These are phyloP conservation scores for Alternaria dauci DNA, from an alignment of 2,329 filamentous ascomycete genomes.

Conservation along the genomic window DNA sequence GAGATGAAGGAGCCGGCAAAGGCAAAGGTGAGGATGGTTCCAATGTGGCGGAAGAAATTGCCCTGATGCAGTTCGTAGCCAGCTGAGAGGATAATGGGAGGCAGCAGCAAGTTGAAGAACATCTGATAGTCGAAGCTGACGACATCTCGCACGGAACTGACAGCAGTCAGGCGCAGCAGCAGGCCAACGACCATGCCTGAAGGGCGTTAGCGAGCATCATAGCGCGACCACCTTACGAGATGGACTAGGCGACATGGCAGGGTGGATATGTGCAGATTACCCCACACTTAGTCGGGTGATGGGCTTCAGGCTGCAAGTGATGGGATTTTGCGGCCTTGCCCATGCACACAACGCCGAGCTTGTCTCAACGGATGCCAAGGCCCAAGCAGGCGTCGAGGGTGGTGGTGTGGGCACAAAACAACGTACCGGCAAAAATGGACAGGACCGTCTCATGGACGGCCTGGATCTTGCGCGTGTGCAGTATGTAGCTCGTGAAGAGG, in stretches of 20 bases:
- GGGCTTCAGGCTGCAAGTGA: constrained; percentile 13
- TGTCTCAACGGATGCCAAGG: constrained; percentile 15
- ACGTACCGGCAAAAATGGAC: constrained; percentile 90
- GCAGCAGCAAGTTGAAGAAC: constrained; percentile 99
- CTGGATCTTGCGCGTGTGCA: constrained; percentile 96
- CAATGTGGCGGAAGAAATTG: constrained; percentile 99
- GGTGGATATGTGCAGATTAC: constrained; percentile 21
- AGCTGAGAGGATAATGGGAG: constrained; percentile 95
- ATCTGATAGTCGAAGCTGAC: constrained; percentile 99
- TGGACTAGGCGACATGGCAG: constrained; percentile 20
- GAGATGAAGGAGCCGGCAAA: constrained; percentile 98
- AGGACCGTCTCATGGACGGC: constrained; percentile 98
- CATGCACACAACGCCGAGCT: constrained; percentile 19
- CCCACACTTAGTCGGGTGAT: constrained; percentile 21
- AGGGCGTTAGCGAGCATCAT: constrained; percentile 32
- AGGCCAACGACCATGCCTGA: constrained; percentile 94
- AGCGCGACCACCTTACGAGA: constrained; percentile 28
- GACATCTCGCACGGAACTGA: constrained; percentile 83
- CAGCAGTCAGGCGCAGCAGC: constrained; percentile 80
- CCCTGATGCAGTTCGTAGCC: constrained; percentile 97
- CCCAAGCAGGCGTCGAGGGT: not conserved
- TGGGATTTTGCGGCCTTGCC: constrained; percentile 12
- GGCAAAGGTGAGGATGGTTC: constrained; percentile 95
- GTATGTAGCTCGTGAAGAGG: constrained; percentile 95
- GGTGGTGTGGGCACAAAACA: constrained; percentile 7